A percentile compares a stretch with the other conserved stretches of the same genome.
phyloP scores from a whole-genome alignment of 2,329 filamentous ascomycete species.

The Calonectria montana region DNA sequence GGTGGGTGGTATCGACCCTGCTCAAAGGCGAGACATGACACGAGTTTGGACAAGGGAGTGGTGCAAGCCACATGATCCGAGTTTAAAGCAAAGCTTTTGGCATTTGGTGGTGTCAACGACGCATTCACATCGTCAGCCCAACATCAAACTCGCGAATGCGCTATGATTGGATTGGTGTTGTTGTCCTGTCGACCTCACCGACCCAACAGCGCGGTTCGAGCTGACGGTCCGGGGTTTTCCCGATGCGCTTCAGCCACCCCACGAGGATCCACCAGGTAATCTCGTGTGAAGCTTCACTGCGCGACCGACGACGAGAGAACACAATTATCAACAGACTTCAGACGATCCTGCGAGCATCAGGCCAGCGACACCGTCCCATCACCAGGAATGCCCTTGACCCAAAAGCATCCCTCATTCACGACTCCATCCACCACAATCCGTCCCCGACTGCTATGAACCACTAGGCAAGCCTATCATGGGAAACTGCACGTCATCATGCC shows the following conservation, averaged over 20 bases:
- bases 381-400: constrained; percentile 18
- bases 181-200: background rate
- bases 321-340: constrained; percentile 32
- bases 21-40: background rate
- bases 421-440: constrained; percentile 7
- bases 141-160: background rate
- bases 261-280: constrained; percentile 41
- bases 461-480: constrained; percentile 60
- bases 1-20: background rate
- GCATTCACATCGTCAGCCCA: background rate
- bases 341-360: constrained; percentile 8
- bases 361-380: background rate
- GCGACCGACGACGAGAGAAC: constrained; percentile 28
- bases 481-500: constrained; percentile 70
- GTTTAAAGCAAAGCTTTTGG: background rate
- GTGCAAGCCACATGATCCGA: background rate
- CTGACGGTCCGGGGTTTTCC: constrained; percentile 41
- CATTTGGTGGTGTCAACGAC: background rate
- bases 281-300: constrained; percentile 38
- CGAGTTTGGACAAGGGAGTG: background rate
- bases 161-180: constrained; percentile 26
- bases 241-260: constrained; percentile 31
- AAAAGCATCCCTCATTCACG: constrained; percentile 8
- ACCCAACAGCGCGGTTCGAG: constrained; percentile 32
- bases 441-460: constrained; percentile 36